Evolutionary conservation across 306 rosid species (phyloP), one percentile per base, ranked within the genome.

Genomic region (Rosa lucieae): DNA sequence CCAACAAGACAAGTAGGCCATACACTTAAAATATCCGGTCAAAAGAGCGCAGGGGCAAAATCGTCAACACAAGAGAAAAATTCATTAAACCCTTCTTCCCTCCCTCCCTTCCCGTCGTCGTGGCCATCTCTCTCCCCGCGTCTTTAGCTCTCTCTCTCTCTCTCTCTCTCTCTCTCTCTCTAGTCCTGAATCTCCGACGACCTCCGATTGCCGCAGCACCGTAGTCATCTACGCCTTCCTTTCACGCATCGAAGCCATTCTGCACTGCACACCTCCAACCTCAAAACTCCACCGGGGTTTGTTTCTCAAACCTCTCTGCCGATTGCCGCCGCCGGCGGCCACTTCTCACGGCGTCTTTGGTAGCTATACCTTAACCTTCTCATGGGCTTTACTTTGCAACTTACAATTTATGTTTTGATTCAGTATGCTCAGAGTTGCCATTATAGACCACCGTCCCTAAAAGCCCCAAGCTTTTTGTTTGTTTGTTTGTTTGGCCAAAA

Each of bases 121-220:
- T 55, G 61, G 61, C 26, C 26, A 55, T 65, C 70, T 65, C 46
- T 65, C 70, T 35, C 44, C 44, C 70, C 67, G 67, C 67, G 67
- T 35, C 21, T 63, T 15, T 35, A 37, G 2, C 68, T 32, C 39
- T 59, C 67, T 59, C 67, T 62, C 42, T 62, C 66, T 61, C 35
- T 59, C 67, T 61, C 67, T 29, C 40, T 59, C 13, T 56, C 63
- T 56, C 23, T 32, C 21, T 52, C 58, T 53, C 59, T 53, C 21
- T 53, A 51, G 3, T n/a, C 35, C 14, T 9, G 6, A 58, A 58
- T 58, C 65, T 32, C 69, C 42, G 1, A 15, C 42, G 9, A 29
- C 39, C 15, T 62, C 66, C 37, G 66, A 59, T 59, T 10, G 37
- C 14, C 39, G 37, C 39, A 23, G 0, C 65, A n/a, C 14, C 66